Evolutionary conservation across 73 alveolate species (phyloP).

Genomic region (Tetrahymena borealis): DNA sequence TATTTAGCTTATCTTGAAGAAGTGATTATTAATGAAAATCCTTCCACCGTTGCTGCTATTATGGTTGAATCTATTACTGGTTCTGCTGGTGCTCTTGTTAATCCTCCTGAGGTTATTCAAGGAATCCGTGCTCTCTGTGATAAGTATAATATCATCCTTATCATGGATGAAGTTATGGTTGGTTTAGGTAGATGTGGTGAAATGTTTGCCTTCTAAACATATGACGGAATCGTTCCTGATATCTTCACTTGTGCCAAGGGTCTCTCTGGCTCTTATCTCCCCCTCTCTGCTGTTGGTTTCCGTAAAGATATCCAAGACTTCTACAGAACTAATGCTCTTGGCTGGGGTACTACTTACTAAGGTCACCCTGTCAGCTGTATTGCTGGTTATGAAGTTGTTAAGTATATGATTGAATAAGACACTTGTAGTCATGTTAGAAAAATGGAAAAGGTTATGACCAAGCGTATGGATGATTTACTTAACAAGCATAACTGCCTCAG

Average conservation of each 20-base stretch:
- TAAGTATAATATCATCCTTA: constrained; percentile 49
- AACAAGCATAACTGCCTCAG: constrained; percentile 30
- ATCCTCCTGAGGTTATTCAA: constrained; percentile 38
- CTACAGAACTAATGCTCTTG: constrained; percentile 53
- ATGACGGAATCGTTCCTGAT: constrained; percentile 63
- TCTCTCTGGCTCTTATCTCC: constrained; percentile 57
- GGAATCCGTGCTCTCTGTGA: constrained; percentile 61
- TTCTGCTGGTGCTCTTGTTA: constrained; percentile 63
- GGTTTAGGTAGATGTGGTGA: constrained; percentile 63
- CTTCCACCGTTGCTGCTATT: constrained; percentile 60
- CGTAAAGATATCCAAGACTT: constrained; percentile 48
- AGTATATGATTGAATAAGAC: constrained; percentile 51
- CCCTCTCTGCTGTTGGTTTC: constrained; percentile 56
- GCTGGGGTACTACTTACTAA: constrained; percentile 66
- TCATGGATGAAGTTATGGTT: constrained; percentile 61
- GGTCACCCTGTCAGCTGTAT: constrained; percentile 58
- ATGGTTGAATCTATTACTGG: constrained; percentile 62
- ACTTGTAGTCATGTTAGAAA: constrained; percentile 23
- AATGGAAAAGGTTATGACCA: constrained; percentile 31
- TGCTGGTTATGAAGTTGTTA: constrained; percentile 51
- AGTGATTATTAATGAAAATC: constrained; percentile 45
- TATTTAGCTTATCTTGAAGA: constrained; percentile 51
- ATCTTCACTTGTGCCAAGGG: constrained; percentile 66
- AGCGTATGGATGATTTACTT: constrained; percentile 26
- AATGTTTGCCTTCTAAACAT: constrained; percentile 52